Conservation (phyloP, 495 filamentous ascomycete genomes). For the Podospora conica region DNA sequence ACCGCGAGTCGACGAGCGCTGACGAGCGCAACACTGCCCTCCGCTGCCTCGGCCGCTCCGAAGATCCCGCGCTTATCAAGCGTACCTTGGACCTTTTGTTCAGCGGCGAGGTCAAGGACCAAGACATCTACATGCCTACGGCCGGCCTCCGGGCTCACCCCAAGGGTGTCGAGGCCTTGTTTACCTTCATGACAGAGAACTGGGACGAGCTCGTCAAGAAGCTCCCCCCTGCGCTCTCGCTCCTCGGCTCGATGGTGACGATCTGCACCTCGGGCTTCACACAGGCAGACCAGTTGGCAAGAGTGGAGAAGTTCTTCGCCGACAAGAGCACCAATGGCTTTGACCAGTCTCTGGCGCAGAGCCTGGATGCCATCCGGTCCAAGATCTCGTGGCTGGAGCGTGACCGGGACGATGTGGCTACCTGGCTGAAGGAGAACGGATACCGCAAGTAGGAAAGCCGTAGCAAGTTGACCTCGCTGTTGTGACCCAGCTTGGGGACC, state of each 20-base stretch:
- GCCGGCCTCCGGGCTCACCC: slow-evolving; percentile 70
- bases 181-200: slow-evolving; percentile 76
- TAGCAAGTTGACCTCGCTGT: not conserved
- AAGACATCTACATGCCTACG: slow-evolving; percentile 89
- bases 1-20: slow-evolving; percentile 74
- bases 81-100: slow-evolving; percentile 70
- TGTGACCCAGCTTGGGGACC: not conserved
- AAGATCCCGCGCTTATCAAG: slow-evolving; percentile 70
- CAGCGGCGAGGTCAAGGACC: slow-evolving; percentile 82
- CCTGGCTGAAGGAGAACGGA: slow-evolving; percentile 43
- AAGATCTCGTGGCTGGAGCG: slow-evolving; percentile 55
- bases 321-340: slow-evolving; percentile 73
- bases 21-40: slow-evolving; percentile 97
- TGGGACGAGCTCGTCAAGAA: slow-evolving; percentile 77
- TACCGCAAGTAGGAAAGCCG: slow-evolving; percentile 11
- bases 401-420: slow-evolving; percentile 49
- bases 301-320: slow-evolving; percentile 75
- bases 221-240: slow-evolving; percentile 70
- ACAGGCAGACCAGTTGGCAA: slow-evolving; percentile 62
- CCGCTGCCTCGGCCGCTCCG: slow-evolving; percentile 74
- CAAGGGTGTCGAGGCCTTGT: slow-evolving; percentile 74
- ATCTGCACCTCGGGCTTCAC: slow-evolving; percentile 82
- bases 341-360: slow-evolving; percentile 56
- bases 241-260: slow-evolving; percentile 79
- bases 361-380: slow-evolving; percentile 53